Evolutionary conservation across 2,329 filamentous ascomycete genomes (phyloP).

Genomic region (Fusarium fracticaudum): DNA sequence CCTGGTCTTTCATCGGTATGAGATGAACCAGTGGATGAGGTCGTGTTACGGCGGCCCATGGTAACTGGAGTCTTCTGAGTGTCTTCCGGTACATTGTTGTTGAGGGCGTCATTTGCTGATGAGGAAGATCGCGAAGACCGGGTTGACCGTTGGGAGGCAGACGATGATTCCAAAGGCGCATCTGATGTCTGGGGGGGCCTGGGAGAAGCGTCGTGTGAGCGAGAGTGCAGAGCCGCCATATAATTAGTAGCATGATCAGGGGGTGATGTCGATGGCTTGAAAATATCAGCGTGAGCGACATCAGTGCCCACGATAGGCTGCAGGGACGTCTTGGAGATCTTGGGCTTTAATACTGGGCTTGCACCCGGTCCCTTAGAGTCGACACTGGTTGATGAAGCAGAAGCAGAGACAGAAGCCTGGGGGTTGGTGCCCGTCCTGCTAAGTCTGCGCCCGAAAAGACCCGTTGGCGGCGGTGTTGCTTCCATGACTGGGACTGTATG

Average conservation of each 20-base stretch:
- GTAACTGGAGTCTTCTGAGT: conserved; percentile 42
- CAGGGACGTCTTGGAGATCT: conserved; percentile 58
- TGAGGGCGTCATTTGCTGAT: conserved; percentile 54
- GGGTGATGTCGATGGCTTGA: conserved; percentile 64
- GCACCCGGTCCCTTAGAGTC: conserved; percentile 56
- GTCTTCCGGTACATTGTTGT: conserved; percentile 50
- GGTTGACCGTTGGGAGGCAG: conserved; percentile 53
- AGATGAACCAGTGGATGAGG: conserved; percentile 50
- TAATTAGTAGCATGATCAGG: conserved; percentile 69
- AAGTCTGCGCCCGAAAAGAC: conserved; percentile 62
- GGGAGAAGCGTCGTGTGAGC: conserved; percentile 66
- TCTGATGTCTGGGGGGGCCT: conserved; percentile 48
- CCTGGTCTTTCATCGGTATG: conserved; percentile 38
- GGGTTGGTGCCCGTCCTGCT: conserved; percentile 49
- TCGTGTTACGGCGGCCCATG: conserved; percentile 49
- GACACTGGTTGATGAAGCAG: conserved; percentile 59
- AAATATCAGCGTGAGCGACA: conserved; percentile 71
- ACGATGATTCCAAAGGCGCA: conserved; percentile 49
- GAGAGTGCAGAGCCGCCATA: conserved; percentile 75
- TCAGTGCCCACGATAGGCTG: conserved; percentile 75
- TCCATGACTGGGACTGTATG: conserved; percentile 60
- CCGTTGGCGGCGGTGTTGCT: conserved; percentile 45
- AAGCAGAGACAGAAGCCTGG: conserved; percentile 51
- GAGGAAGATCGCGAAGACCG: conserved; percentile 63
- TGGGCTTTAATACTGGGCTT: conserved; percentile 48